Base-by-base conservation (phyloP, 116 monocot genomes). In the Iris pallida region DNA sequence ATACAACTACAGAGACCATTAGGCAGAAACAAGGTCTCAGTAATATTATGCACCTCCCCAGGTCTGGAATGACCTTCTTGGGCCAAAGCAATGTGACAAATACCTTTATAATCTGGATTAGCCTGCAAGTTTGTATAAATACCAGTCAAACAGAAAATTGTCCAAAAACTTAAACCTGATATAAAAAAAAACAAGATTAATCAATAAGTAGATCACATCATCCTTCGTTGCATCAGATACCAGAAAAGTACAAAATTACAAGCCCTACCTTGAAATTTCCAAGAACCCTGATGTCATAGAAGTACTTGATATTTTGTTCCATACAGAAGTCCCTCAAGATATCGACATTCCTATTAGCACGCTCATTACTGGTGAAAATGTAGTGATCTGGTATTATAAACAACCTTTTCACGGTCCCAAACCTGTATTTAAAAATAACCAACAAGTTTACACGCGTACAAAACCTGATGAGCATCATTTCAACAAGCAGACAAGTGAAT, bases 21-120 rank as follows among this genome's bases (percentile, higher is more conserved):
- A 30, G 30, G 30, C 30, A 30, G 30, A 30, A 30, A 30, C 0
- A 30, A 30, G 30, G 30, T 30, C 3, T 30, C 30, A 30, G 20
- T 4, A 18, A 66, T 53, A 42, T 43, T 71, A 45, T 43, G 7
- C 7, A 97, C 98, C 93, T 99, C 98, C 16, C 98, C 98, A 72
- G 98, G 98, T 82, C 93, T 79, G 72, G 93, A 99, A n/a, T n/a
- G 99, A 13, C 99, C 93, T 84, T 99, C 99, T 81, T 99, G 99
- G 62, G 99, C 93, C 75, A 99, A 84, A 63, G 99, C 99, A 74
- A 99, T 56, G 61, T 93, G 99, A 61, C 93, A 99, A 20, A 93
- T 93, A 68, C 99, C 93, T 79, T 93, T 93, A 64, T 93, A 99
- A 82, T 93, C 98, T 61, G 99, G 99, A 81, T 99, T 85, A 20